Base-by-base conservation (phyloP, 2,329 filamentous ascomycete species). In the Pseudogymnoascus sp. region DNA sequence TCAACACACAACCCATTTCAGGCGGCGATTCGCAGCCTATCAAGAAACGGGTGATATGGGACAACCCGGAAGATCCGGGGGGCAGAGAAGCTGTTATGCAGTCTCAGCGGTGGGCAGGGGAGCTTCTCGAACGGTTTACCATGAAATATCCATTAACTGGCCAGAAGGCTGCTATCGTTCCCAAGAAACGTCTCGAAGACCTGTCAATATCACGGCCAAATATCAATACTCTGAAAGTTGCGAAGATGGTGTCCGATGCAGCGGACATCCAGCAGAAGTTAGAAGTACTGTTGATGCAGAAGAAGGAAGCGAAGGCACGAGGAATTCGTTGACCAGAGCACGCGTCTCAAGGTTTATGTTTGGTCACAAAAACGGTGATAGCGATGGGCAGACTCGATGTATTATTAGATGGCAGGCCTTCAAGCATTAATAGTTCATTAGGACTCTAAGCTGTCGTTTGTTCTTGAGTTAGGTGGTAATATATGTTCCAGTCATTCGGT, bases 131-230 rank as follows among this genome's bases (percentile, higher is more conserved):
- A 15, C 29, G 38, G 7, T 65, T 65, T 19, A 65, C 59, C 3
- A 66, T 65, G 29, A 72, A 70, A 33, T 74, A 72, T 65, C 72
- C 72, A 35, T 62, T 69, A 61, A 74, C 72, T 29, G 72, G 72
- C 56, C 67, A 64, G 26, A 29, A 50, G 10, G 65, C 65, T n/a
- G 60, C 63, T 5, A 46, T 19, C 60, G 23, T 46, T 37, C 21
- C 64, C 50, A 46, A 62, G 50, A 64, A 65, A 61, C 21, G 40
- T n/a, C 29, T 46, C 6, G 40, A 33, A n/a, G 60, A 62, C 15
- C 38, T 60, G 33, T 35, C 59, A 60, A n/a, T 31, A 26, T 7
- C 23, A n/a, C 33, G 21, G n/a, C 15, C 19, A 42, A 29, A 17
- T 29, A 42, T 9, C 29, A 37, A 11, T 35, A 46, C 62, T 35